Base-by-base conservation (phyloP, 495 filamentous ascomycete genomes). In the Aspergillus ellipticus region DNA sequence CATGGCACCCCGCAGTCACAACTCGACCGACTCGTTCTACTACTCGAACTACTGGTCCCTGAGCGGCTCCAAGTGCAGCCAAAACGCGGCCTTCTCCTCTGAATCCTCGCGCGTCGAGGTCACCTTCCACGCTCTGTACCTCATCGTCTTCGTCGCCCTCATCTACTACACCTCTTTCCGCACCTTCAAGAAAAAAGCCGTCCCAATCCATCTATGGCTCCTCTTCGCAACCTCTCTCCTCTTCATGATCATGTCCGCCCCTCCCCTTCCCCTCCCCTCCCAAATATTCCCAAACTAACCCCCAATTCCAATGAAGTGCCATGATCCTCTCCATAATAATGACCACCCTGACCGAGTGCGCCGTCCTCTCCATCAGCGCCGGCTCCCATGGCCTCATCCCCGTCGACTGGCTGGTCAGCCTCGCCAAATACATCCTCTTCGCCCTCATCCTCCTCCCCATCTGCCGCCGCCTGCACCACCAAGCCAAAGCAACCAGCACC, bases 111-210 rank as follows among this genome's bases (percentile, higher is more conserved):
- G 28, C 4, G 46, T 60, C 2, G 37, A 51, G 26, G 37, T 62
- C 13, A 56, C 55, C 8, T 65, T 61, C 24, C 48, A 55, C 42
- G 56, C 57, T n/a, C 41, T 65, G 20, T 59, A 59, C 51, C 54
- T 57, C 7, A 29, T 62, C 39, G 41, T 59, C 1, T 61, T 52
- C 10, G 7, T 58, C 11, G 54, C 24, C 2, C 24, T 60, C 11
- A 45, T 51, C 28, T 52, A 15, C n/a, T 10, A 55, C 24, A 19
- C 47, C 0, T 29, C 26, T 0, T 2, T 54, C 6, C 42, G 54
- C 0, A 28, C 53, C 1, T 16, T 55, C 51, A 52, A 49, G 26
- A 21, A 16, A 21, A 55, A 55, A 21, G 47, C 31, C 4, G 39
- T 20, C 21, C 31, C 50, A 0, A 6, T 57, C 1, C 19, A 10